Evolutionary conservation across 352 stramenopile genomes (phyloP).

Genomic region (Chrysophaeum taylorii): DNA sequence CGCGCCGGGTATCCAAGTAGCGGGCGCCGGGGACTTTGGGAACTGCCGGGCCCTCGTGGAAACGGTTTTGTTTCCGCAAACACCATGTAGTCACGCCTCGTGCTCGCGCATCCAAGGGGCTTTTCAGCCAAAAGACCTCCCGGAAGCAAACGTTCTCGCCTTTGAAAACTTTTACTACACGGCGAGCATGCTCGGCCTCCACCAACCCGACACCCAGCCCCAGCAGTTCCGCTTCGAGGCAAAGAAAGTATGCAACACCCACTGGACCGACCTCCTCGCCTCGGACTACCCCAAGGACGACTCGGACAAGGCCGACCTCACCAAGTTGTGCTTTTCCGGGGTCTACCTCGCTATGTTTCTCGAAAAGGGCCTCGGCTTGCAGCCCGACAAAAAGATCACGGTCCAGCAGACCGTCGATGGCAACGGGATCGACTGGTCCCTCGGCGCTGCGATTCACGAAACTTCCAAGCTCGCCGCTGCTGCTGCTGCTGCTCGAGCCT

Average conservation of each 20-base stretch:
- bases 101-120: constrained; percentile 19
- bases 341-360: constrained; percentile 21
- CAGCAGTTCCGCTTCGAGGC: constrained; percentile 14
- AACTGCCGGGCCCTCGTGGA: background rate
- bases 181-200: constrained; percentile 13
- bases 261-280: constrained; percentile 1
- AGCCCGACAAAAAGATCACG: constrained; percentile 4
- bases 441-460: constrained; percentile 24
- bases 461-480: background rate
- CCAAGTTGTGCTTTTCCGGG: constrained; percentile 20
- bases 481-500: no score
- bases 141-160: constrained; percentile 9
- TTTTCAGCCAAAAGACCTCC: constrained; percentile 16
- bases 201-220: background rate
- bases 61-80: background rate
- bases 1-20: background rate
- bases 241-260: constrained; percentile 5
- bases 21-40: background rate
- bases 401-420: constrained; percentile 20
- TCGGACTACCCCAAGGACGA: constrained; percentile 14
- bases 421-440: constrained; percentile 25
- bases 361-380: constrained; percentile 18
- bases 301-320: constrained; percentile 16
- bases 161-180: constrained; percentile 30
- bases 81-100: no score